Base-by-base conservation (phyloP, 2,329 filamentous ascomycete genomes). In the Bipolaris sorokiniana region DNA sequence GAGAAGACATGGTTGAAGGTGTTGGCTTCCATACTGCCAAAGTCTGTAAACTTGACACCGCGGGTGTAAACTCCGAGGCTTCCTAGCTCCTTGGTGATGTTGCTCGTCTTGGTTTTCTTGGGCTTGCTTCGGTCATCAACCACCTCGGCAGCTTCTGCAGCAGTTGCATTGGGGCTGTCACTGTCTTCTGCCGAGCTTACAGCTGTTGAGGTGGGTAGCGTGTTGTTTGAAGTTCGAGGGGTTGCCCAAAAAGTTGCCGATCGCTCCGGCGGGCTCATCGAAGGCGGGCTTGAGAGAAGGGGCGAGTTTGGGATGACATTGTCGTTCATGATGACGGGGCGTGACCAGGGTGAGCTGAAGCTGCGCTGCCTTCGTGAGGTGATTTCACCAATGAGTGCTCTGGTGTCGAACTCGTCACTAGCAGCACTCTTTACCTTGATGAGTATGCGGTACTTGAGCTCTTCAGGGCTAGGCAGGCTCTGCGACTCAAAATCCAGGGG, bases 1-100 rank as follows among this genome's bases (percentile, higher is more conserved):
- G 95, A 98, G 76, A 95, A 93, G 67, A 98, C 91, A 78, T 99
- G 95, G 76, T 98, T 98, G 80, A 88, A 95, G 40, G 87, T 86
- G 78, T 91, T 92, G 66, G 92, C 93, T 59, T 94, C 91, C 0
- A 88, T 81, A 11, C 86, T 84, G 54, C 88, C 86, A 71, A 97
- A 97, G 40, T 91, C 90, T 33, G 86, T 85, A 75, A 95, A 97
- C 73, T 96, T 97, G 76, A 97, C 85, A 22, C 87, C 87, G 62
- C 85, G 83, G n/a, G 85, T 83, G 66, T 89, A 90, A 3, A 98
- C 90, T 26, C 92, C 95, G 9, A 99, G 84, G 36, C 91, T 89
- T 15, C 93, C 94, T 5, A 99, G 84, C 18, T 88, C 85, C 59
- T 89, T 89, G 62, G 90, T 87, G 59, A 97, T 97, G 76, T 96